Evolutionary conservation across 805 yeast genomes (phyloP), one percentile per base, ranked within the genome.

Genomic region (Lipomyces yamanashiensis): DNA sequence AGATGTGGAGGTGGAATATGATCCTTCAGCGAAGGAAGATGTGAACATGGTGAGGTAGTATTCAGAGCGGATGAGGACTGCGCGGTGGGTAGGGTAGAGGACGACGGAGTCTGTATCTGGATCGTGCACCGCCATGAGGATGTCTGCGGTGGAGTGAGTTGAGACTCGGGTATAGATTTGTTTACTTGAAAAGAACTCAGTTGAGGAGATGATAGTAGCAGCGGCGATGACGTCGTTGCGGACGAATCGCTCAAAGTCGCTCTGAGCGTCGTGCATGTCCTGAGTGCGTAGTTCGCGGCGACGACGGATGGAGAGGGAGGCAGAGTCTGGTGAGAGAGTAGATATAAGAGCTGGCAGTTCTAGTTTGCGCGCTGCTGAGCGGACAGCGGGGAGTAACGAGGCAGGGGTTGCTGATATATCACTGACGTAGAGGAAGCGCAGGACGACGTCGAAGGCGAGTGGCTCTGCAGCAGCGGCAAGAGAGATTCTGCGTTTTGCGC

Each of bases 31-130:
- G 62, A 83, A 83, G 1, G 80, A 73, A 1, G 89, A 85, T 9
- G 78, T 73, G 71, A 89, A 85, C 87, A 88, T 82, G 1, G 85
- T 80, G 57, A 80, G 83, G 70, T 84, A 89, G 73, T 87, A 89
- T 50, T 84, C 87, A 2, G 89, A 82, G 47, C 92, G 75, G 5
- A 81, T 74, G 28, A 89, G 72, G 54, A 89, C 81, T 0, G 89
- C 80, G 48, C 86, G 78, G 73, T 89, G 89, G 5, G 81, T 85
- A 0, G 93, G 92, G 70, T 84, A 88, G 62, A 79, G 80, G n/a
- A 49, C 36, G 19, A 40, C 40, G 19, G 44, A 21, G 34, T 58
- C 45, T 8, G 47, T 49, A n/a, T 49, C 63, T 19, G 39, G 63
- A 19, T 62, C 57, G 17, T 67, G 61, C 23, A 68, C 63, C 4